These are phyloP conservation scores for Colletotrichum filicis DNA, from an alignment of 2,329 filamentous ascomycete species.

Conservation along the genomic window DNA sequence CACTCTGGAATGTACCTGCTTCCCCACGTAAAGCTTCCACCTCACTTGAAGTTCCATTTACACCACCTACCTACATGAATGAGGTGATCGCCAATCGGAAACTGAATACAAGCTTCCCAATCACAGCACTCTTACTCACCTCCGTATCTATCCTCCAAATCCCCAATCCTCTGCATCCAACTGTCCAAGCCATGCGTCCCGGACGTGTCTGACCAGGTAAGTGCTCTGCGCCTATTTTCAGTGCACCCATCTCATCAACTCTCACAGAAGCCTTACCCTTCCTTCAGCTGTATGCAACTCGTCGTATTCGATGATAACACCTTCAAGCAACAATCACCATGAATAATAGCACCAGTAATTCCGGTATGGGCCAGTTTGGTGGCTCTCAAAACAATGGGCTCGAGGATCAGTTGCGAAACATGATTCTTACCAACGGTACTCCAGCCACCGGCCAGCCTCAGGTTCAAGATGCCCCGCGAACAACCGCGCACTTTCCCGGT, in stretches of 20 bases:
- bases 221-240: not conserved
- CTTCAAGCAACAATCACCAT: slow-evolving; percentile 3
- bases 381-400: slow-evolving; percentile 54
- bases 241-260: slow-evolving; percentile 19
- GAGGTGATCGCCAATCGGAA: slow-evolving; percentile 12
- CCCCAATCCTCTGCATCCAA: not conserved
- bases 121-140: not conserved
- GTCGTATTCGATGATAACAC: slow-evolving; percentile 6
- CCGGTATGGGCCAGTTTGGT: slow-evolving; percentile 38
- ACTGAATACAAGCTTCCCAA: not conserved
- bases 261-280: slow-evolving; percentile 13
- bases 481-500: slow-evolving; percentile 16
- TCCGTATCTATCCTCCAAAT: not conserved
- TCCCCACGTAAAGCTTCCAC: slow-evolving; percentile 25
- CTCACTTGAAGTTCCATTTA: slow-evolving; percentile 23
- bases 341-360: slow-evolving; percentile 16
- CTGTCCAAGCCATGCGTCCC: slow-evolving; percentile 6
- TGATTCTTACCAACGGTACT: slow-evolving; percentile 67
- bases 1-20: slow-evolving; percentile 14
- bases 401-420: slow-evolving; percentile 67
- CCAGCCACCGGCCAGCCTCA: slow-evolving; percentile 37
- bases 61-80: not conserved
- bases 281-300: slow-evolving; percentile 15
- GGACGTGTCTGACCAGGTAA: slow-evolving; percentile 17
- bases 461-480: slow-evolving; percentile 28